Conservation (phyloP, 2,329 filamentous ascomycete species). For the Arthrobotrys sphaeroides region DNA sequence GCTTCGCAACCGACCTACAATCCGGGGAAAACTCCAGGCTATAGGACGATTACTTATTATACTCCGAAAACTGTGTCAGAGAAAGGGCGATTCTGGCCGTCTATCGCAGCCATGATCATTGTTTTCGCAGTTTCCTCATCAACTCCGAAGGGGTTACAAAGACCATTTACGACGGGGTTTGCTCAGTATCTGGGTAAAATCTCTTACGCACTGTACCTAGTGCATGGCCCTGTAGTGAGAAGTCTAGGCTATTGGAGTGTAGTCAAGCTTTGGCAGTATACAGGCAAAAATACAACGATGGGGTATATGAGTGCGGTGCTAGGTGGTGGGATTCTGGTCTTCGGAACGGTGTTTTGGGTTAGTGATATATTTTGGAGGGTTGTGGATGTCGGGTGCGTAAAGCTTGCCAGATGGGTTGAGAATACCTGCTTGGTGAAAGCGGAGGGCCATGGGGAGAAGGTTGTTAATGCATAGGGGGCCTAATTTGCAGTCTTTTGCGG, state of each 20-base stretch:
- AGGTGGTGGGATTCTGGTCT: conserved; percentile 32
- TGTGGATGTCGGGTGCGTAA: conserved; percentile 54
- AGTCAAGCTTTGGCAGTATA: conserved; percentile 38
- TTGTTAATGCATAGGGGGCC: neutral
- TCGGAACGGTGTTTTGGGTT: conserved; percentile 55
- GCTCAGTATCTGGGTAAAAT: conserved; percentile 59
- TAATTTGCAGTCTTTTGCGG: no score
- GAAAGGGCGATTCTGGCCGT: conserved; percentile 58
- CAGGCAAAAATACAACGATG: conserved; percentile 6
- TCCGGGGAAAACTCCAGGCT: conserved; percentile 55
- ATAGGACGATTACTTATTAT: conserved; percentile 47
- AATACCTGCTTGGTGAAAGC: conserved; percentile 21
- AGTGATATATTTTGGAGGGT: conserved; percentile 56
- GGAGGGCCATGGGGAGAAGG: conserved; percentile 6
- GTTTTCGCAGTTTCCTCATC: conserved; percentile 53
- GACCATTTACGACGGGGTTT: conserved; percentile 58
- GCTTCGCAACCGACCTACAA: conserved; percentile 30
- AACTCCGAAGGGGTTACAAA: conserved; percentile 55
- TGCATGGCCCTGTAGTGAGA: conserved; percentile 58
- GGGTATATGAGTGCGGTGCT: conserved; percentile 36
- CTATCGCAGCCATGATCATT: conserved; percentile 57
- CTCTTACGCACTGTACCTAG: conserved; percentile 58
- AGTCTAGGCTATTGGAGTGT: conserved; percentile 55
- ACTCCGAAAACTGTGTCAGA: conserved; percentile 55
- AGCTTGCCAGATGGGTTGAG: conserved; percentile 52